phyloP scores from a whole-genome alignment of 2,329 filamentous ascomycete genomes.

The Myotisia sp. region DNA sequence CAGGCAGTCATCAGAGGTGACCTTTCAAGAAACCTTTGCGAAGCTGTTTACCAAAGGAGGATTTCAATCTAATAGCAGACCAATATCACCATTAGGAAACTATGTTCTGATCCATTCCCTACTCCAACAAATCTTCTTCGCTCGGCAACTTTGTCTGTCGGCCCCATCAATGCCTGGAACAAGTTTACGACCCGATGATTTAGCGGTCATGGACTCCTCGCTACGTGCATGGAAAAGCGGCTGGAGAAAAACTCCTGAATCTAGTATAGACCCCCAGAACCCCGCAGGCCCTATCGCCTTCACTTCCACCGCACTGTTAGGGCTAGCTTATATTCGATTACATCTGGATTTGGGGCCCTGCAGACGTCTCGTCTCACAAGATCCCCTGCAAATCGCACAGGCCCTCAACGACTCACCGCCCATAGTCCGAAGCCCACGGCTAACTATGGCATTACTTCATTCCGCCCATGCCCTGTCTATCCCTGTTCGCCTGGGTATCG shows the following conservation, averaged over 20 bases:
- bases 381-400: slow-evolving; percentile 33
- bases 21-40: slow-evolving; percentile 34
- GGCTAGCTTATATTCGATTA: slow-evolving; percentile 34
- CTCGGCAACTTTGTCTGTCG: slow-evolving; percentile 34
- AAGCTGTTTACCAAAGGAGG: slow-evolving; percentile 31
- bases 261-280: slow-evolving; percentile 40
- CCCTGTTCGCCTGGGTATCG: slow-evolving; percentile 39
- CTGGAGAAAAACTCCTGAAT: slow-evolving; percentile 41
- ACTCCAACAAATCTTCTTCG: slow-evolving; percentile 41
- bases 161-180: slow-evolving; percentile 30
- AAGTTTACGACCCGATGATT: slow-evolving; percentile 31
- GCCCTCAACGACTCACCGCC: slow-evolving; percentile 32
- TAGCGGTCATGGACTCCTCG: slow-evolving; percentile 33
- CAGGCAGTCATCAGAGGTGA: slow-evolving; percentile 22
- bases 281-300: slow-evolving; percentile 41
- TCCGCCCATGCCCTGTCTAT: slow-evolving; percentile 42
- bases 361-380: slow-evolving; percentile 34
- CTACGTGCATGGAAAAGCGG: slow-evolving; percentile 38
- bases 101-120: slow-evolving; percentile 42
- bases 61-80: too few species aligned
- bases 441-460: slow-evolving; percentile 39
- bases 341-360: slow-evolving; percentile 36
- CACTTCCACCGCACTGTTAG: slow-evolving; percentile 36
- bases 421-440: slow-evolving; percentile 30
- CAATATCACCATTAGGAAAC: slow-evolving; percentile 38